Evolutionary conservation across 805 yeast genomes (phyloP).

Genomic region (Pichia nanzhaoensis): DNA sequence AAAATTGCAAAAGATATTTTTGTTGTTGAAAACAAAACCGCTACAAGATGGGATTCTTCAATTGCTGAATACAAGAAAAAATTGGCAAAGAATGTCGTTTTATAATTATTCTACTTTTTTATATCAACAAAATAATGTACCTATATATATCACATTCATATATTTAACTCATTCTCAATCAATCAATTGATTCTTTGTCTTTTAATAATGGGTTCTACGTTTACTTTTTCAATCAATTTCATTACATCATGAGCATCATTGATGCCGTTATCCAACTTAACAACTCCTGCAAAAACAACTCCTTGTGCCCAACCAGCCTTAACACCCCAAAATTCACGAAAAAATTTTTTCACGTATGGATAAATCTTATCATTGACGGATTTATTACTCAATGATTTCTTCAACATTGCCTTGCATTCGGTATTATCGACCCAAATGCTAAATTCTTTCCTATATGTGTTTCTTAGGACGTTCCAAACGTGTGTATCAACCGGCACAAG

Average conservation of each 20-base stretch:
- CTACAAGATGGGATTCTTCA: conserved; percentile 93
- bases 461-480: conserved; percentile 78
- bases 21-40: conserved; percentile 92
- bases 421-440: conserved; percentile 56
- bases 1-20: conserved; percentile 96
- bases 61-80: conserved; percentile 90
- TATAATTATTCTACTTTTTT: conserved; percentile 31
- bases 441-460: conserved; percentile 58
- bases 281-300: conserved; percentile 81
- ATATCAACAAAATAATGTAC: neutral
- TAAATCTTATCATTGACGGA: conserved; percentile 41
- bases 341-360: conserved; percentile 30
- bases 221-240: conserved; percentile 5
- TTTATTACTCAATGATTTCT: conserved; percentile 11
- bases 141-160: too few relatives aligned
- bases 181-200: neutral
- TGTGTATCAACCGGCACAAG: conserved; percentile 96
- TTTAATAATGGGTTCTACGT: neutral
- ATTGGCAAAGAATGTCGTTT: conserved; percentile 85
- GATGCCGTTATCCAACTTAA: conserved; percentile 60
- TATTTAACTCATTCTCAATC: neutral
- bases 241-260: conserved; percentile 26
- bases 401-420: neutral
- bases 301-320: conserved; percentile 99
- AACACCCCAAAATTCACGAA: conserved; percentile 66